Percentiles rank a stretch among this genome's conserved stretches.
phyloP scores from a whole-genome alignment of 2,329 filamentous ascomycete genomes.

The Fusarium euwallaceae region DNA sequence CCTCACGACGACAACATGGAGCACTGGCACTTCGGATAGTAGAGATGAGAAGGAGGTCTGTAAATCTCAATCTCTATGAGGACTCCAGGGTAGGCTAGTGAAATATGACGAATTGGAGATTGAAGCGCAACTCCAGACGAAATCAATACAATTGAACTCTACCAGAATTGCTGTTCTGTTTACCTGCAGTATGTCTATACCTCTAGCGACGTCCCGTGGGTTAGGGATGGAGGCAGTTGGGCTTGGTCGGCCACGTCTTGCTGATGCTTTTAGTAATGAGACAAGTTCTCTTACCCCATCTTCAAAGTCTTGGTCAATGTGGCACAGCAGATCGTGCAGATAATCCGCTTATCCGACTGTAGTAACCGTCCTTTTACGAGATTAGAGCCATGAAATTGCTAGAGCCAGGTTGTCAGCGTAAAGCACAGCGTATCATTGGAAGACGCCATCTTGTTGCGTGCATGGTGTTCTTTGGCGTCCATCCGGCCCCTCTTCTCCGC shows the following conservation, averaged over 20 bases:
- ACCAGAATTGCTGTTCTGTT: not conserved
- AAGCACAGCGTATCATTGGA: constrained; percentile 14
- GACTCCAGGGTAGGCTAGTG: not conserved
- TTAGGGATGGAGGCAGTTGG: not conserved
- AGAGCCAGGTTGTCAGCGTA: constrained; percentile 4
- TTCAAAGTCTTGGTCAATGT: not conserved
- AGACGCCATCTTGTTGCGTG: constrained; percentile 30
- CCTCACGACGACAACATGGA: not conserved
- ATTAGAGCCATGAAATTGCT: not conserved
- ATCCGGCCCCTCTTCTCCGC: constrained; percentile 14
- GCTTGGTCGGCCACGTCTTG: not conserved
- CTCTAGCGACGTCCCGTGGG: not conserved
- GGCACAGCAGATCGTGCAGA: not conserved
- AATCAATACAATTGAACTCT: not conserved
- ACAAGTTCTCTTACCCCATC: not conserved
- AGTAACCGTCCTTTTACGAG: constrained; percentile 1
- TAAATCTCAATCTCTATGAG: too few species aligned
- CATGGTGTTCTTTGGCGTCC: constrained; percentile 8
- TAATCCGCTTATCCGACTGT: constrained; percentile 3
- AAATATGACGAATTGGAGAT: not conserved
- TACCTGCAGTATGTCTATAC: not conserved
- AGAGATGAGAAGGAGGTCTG: not conserved
- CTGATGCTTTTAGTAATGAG: not conserved
- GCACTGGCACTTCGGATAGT: not conserved
- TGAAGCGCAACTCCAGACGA: not conserved